Percentiles rank a stretch among this genome's conserved stretches.
phyloP scores from a whole-genome alignment of 169 alveolate species.

The Plasmodium yoelii region DNA sequence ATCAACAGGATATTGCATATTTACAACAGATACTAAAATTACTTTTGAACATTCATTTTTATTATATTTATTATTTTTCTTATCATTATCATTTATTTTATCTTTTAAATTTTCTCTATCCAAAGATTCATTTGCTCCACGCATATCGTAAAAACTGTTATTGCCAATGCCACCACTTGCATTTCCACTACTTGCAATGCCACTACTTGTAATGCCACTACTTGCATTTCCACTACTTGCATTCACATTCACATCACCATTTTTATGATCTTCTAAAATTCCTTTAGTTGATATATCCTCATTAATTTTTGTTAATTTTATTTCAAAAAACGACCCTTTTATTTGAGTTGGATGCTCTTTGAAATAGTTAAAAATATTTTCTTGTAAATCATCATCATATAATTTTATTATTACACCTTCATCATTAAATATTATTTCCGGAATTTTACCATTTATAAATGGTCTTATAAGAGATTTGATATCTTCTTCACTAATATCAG shows the following conservation, averaged over 20 bases:
- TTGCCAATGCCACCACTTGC: background rate
- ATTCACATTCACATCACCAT: background rate
- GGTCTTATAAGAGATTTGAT: conserved; percentile 67
- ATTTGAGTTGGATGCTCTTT: conserved; percentile 69
- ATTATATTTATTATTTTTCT: conserved; percentile 27
- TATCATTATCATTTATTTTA: background rate
- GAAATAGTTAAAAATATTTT: conserved; percentile 46
- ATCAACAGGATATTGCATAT: conserved; percentile 82
- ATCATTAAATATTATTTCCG: conserved; percentile 33
- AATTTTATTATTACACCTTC: conserved; percentile 57
- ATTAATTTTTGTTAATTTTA: conserved; percentile 20
- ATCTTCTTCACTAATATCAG: conserved; percentile 65
- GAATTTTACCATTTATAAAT: conserved; percentile 38
- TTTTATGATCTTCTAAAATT: background rate
- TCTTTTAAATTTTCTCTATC: background rate
- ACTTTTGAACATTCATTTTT: conserved; percentile 72
- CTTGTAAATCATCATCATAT: conserved; percentile 59
- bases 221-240: background rate
- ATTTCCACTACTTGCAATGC: background rate
- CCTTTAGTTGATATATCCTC: conserved; percentile 4
- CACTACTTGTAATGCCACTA: background rate
- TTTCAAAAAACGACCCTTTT: conserved; percentile 48
- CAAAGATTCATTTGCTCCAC: background rate
- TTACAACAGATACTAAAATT: conserved; percentile 79
- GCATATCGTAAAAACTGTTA: background rate